phyloP scores from a whole-genome alignment of 208 protist genomes.

The Acanthamoeba triangularis region DNA sequence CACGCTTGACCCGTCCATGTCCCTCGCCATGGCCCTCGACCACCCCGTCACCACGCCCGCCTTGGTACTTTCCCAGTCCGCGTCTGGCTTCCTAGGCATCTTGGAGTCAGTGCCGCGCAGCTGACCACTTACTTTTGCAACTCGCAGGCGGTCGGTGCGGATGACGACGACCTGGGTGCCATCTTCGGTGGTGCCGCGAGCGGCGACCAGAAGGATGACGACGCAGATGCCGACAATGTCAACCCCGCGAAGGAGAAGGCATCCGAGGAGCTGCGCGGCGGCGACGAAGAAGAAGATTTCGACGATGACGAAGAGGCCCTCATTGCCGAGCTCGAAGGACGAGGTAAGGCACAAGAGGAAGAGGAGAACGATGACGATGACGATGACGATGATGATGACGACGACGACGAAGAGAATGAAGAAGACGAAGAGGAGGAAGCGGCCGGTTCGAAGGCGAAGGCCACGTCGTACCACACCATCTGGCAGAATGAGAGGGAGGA shows the following conservation, averaged over 20 bases:
- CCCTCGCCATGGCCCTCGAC: too few relatives aligned
- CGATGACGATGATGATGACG: too few relatives aligned
- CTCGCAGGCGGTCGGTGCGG: not conserved
- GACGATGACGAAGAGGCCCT: conserved; percentile 42
- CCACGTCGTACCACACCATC: not conserved
- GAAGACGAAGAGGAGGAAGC: not conserved
- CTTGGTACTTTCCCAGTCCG: too few relatives aligned
- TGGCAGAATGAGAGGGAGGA: conserved; percentile 56
- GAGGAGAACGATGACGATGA: not conserved
- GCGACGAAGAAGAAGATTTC: not conserved
- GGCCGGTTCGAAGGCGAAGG: not conserved
- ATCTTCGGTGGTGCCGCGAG: not conserved
- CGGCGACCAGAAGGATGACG: not conserved
- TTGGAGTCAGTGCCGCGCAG: too few relatives aligned
- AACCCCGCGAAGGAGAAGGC: not conserved
- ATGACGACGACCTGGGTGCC: conserved; percentile 9
- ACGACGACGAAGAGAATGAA: not conserved
- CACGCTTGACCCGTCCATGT: not conserved
- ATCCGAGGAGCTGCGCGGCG: not conserved
- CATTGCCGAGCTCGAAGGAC: conserved; percentile 21
- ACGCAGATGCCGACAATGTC: not conserved
- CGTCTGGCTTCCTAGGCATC: too few relatives aligned
- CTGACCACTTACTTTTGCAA: not conserved
- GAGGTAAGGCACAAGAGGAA: not conserved
- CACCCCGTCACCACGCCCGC: not conserved